These are phyloP conservation scores for Trapa bicornis DNA, from an alignment of 345 rosid species.

Conservation along the genomic window DNA sequence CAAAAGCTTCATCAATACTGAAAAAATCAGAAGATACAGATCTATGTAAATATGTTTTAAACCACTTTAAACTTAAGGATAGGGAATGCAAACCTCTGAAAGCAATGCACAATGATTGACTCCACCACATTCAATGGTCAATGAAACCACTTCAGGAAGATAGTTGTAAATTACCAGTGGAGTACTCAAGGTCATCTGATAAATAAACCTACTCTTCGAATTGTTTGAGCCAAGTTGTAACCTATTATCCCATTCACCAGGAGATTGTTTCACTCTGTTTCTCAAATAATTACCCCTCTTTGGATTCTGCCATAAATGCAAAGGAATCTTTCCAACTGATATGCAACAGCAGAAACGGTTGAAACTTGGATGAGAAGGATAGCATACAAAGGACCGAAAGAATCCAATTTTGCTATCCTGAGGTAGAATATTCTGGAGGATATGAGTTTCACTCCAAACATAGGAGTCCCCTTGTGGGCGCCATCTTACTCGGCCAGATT, in stretches of 20 bases:
- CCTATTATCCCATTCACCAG: slow-evolving; percentile 18
- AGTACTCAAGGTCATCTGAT: slow-evolving; percentile 62
- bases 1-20: slow-evolving; percentile 1
- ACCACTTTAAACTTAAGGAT: slow-evolving; percentile 2
- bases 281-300: slow-evolving; percentile 18
- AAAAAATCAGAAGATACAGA: neutral
- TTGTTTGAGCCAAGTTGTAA: slow-evolving; percentile 24
- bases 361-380: slow-evolving; percentile 84
- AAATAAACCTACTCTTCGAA: slow-evolving; percentile 37
- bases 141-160: slow-evolving; percentile 57
- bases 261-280: slow-evolving; percentile 20
- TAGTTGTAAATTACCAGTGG: slow-evolving; percentile 60
- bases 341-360: slow-evolving; percentile 84
- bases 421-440: slow-evolving; percentile 57
- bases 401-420: slow-evolving; percentile 67
- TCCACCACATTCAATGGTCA: slow-evolving; percentile 71
- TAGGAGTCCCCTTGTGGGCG: slow-evolving; percentile 71
- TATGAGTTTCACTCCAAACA: slow-evolving; percentile 91
- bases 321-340: slow-evolving; percentile 43
- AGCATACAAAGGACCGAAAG: slow-evolving; percentile 78
- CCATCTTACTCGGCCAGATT: slow-evolving; percentile 84
- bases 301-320: slow-evolving; percentile 35
- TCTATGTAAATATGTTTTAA: slow-evolving; percentile 4
- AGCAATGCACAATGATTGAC: slow-evolving; percentile 43
- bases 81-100: slow-evolving; percentile 53